Evolutionary conservation across 768 basidiomycete genomes (phyloP).

Genomic region (Tylopilus subfusipes): DNA sequence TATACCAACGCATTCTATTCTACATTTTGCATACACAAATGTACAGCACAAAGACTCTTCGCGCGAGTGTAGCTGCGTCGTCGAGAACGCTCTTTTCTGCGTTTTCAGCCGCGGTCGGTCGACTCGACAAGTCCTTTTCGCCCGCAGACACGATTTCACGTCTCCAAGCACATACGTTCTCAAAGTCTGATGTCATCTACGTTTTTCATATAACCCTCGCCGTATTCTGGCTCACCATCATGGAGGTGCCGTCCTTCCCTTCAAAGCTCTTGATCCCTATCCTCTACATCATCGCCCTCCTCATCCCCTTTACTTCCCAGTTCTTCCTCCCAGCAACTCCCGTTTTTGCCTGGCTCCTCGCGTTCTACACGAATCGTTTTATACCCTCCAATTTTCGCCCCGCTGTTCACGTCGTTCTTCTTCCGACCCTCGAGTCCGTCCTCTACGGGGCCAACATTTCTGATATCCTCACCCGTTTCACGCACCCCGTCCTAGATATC

Average conservation of each 20-base stretch:
- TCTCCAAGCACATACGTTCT: constrained; percentile 55
- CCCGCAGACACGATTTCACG: constrained; percentile 61
- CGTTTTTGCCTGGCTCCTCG: constrained; percentile 80
- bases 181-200: constrained; percentile 56
- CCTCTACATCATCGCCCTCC: constrained; percentile 62
- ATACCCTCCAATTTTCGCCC: constrained; percentile 78
- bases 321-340: constrained; percentile 89
- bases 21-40: neutral
- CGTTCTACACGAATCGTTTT: constrained; percentile 83
- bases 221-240: constrained; percentile 67
- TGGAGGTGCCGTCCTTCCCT: constrained; percentile 67
- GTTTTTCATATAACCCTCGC: constrained; percentile 61
- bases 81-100: constrained; percentile 36
- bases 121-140: constrained; percentile 75
- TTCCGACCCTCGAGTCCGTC: constrained; percentile 92
- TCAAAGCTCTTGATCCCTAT: constrained; percentile 75
- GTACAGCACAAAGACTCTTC: constrained; percentile 5
- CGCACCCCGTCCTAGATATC: constrained; percentile 88
- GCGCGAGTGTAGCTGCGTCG: neutral
- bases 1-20: neutral
- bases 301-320: constrained; percentile 84
- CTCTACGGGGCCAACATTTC: constrained; percentile 98
- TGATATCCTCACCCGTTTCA: constrained; percentile 92
- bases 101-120: constrained; percentile 56
- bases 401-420: constrained; percentile 81